Evolutionary conservation across 768 basidiomycete genomes (phyloP), one percentile per base, ranked within the genome.

Genomic region (Boletus sp.): DNA sequence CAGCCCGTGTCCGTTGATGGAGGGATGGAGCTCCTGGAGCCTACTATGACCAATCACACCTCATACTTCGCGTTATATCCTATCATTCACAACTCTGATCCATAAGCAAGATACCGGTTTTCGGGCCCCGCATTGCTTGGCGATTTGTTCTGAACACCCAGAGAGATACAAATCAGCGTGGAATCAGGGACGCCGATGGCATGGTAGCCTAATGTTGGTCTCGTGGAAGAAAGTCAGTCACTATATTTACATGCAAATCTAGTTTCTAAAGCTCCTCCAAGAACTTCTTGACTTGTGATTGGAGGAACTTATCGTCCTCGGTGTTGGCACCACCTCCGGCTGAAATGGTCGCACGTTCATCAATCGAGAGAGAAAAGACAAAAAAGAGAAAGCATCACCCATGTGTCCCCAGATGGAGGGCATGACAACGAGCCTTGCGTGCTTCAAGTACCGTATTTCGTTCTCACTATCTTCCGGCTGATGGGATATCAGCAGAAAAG

Each of bases 351-450:
- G 35, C 50, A n/a, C 49, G 15, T 17, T 41, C 50, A 47, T 54
- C 18, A 55, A 37, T 39, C 15, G 17, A 33, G 46, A 44, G 29
- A 29, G 10, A 37, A n/a, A 39, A 20, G 30, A 33, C 1, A 49
- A 33, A n/a, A 9, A 39, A 29, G 24, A 32, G 17, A 12, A 33
- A 28, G 7, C 14, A 56, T 48, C 58, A 81, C 83, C 79, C 68
- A 79, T 73, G 66, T 85, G 83, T 6, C 84, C 83, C 81, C 82
- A 84, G 30, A 78, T 72, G 1, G 82, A 81, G 55, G 79, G 73
- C 47, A 85, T 84, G 4, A 84, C 70, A 1, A 78, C 76, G 7
- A 84, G 70, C 47, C 70, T 74, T 7, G 79, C 75, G 47, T 77
- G 75, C 45, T 65, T 69, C 68, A 82, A 64, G 44, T 71, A 65